A percentile compares a stretch with the other conserved stretches of the same genome.
Conservation (phyloP, 2,329 filamentous ascomycete genomes). For the Colletotrichum costaricense region DNA sequence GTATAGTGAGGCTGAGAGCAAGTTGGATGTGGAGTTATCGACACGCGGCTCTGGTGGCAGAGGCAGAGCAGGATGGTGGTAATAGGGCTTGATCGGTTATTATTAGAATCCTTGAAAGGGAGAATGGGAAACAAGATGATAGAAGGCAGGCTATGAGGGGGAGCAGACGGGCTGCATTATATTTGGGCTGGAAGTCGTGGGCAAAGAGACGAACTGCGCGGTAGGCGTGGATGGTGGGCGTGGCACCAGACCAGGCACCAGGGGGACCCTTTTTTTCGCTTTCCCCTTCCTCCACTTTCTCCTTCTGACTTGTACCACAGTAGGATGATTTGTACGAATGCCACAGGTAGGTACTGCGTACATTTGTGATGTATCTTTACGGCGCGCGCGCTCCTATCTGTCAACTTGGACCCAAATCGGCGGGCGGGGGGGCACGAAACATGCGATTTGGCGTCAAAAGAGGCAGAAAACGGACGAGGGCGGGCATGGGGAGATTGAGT, state of each 20-base stretch:
- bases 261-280: neutral
- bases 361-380: neutral
- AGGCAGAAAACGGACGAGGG: constrained; percentile 31
- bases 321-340: constrained; percentile 5
- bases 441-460: constrained; percentile 36
- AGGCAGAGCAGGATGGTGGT: neutral
- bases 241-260: neutral
- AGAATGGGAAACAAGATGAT: constrained; percentile 5
- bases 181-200: constrained; percentile 18
- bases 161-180: constrained; percentile 27
- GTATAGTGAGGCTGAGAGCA: constrained; percentile 8
- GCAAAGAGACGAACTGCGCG: neutral
- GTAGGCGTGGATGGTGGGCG: neutral
- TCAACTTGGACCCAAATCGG: constrained; percentile 11
- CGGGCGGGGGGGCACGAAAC: constrained; percentile 25
- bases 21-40: constrained; percentile 9
- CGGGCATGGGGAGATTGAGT: constrained; percentile 25
- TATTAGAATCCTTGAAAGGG: constrained; percentile 25
- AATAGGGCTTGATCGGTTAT: constrained; percentile 2
- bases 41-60: constrained; percentile 23
- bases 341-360: constrained; percentile 1
- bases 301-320: neutral
- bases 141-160: neutral
- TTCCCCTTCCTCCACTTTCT: neutral
- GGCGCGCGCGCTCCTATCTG: neutral